Conservation (phyloP, 768 basidiomycete genomes). For the Mycena pura region DNA sequence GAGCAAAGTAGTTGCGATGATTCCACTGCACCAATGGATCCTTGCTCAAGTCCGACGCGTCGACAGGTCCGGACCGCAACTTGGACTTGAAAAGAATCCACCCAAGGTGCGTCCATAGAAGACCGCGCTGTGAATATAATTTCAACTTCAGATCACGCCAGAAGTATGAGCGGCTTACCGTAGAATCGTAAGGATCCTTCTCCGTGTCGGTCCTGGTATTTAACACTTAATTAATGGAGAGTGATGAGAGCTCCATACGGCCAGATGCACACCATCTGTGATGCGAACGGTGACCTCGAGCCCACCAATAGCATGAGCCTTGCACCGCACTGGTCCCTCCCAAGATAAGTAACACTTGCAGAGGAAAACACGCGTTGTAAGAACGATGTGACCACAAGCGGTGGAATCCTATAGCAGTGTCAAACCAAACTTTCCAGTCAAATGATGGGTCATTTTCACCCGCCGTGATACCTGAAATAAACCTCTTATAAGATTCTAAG, state of each 20-base stretch:
- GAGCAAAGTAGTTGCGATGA: conserved; percentile 72
- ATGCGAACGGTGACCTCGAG: conserved; percentile 81
- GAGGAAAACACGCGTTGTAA: conserved; percentile 75
- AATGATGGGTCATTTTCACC: conserved; percentile 33
- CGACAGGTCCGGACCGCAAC: conserved; percentile 72
- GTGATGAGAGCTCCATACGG: neutral
- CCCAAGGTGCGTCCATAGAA: conserved; percentile 83
- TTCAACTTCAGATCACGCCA: neutral
- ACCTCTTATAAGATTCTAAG: conserved; percentile 17
- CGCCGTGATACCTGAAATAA: conserved; percentile 54
- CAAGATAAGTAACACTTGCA: conserved; percentile 73
- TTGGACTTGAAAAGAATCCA: conserved; percentile 85
- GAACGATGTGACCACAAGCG: conserved; percentile 87
- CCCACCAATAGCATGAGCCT: conserved; percentile 91
- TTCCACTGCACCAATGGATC: conserved; percentile 80
- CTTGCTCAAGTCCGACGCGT: conserved; percentile 73
- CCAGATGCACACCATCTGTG: conserved; percentile 63
- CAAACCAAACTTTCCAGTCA: neutral
- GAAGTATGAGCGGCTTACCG: conserved; percentile 7
- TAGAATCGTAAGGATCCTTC: conserved; percentile 83
- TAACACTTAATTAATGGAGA: conserved; percentile 8
- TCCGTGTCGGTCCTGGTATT: conserved; percentile 73
- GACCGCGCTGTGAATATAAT: conserved; percentile 55
- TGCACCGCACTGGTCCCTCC: conserved; percentile 86
- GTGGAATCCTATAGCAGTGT: conserved; percentile 65